Evolutionary conservation across 2,329 filamentous ascomycete genomes (phyloP).

Genomic region (Claviceps sp.): DNA sequence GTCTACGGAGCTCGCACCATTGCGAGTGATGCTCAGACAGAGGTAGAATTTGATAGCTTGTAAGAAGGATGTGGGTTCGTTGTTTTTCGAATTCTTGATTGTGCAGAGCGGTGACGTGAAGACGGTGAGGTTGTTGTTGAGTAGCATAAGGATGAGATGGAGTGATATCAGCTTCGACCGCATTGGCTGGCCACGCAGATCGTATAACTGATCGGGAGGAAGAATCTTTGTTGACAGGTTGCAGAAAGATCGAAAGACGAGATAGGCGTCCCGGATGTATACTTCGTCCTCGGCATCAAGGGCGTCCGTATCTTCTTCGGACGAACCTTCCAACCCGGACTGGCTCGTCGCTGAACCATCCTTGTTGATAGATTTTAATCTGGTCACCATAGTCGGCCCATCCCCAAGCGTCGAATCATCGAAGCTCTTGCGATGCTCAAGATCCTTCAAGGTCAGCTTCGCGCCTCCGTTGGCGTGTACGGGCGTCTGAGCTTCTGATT

Average conservation of each 20-base stretch:
- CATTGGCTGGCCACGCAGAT: slow-evolving; percentile 90
- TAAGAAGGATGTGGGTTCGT: slow-evolving; percentile 78
- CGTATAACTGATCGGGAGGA: slow-evolving; percentile 79
- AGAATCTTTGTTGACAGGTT: slow-evolving; percentile 90
- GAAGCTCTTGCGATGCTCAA: slow-evolving; percentile 55
- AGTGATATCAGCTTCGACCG: slow-evolving; percentile 90
- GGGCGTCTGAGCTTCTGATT: slow-evolving; percentile 16
- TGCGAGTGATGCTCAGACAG: slow-evolving; percentile 85
- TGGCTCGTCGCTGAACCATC: slow-evolving; percentile 32
- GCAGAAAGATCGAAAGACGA: slow-evolving; percentile 95
- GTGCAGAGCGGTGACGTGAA: slow-evolving; percentile 88
- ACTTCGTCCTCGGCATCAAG: slow-evolving; percentile 77
- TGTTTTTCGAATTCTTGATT: slow-evolving; percentile 80
- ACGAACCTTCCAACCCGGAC: slow-evolving; percentile 38
- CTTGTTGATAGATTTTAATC: slow-evolving; percentile 37
- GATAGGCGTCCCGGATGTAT: slow-evolving; percentile 90
- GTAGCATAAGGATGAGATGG: slow-evolving; percentile 85
- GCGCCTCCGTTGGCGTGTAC: slow-evolving; percentile 24
- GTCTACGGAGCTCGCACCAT: slow-evolving; percentile 85
- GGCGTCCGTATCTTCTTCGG: slow-evolving; percentile 43
- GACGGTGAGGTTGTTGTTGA: slow-evolving; percentile 85
- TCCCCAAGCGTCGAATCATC: slow-evolving; percentile 54
- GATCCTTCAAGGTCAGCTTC: slow-evolving; percentile 53
- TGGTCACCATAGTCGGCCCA: slow-evolving; percentile 53
- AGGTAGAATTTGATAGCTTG: slow-evolving; percentile 96